phyloP scores from a whole-genome alignment of 202 grass and related monocot species.

The Brachypodium distachyon region DNA sequence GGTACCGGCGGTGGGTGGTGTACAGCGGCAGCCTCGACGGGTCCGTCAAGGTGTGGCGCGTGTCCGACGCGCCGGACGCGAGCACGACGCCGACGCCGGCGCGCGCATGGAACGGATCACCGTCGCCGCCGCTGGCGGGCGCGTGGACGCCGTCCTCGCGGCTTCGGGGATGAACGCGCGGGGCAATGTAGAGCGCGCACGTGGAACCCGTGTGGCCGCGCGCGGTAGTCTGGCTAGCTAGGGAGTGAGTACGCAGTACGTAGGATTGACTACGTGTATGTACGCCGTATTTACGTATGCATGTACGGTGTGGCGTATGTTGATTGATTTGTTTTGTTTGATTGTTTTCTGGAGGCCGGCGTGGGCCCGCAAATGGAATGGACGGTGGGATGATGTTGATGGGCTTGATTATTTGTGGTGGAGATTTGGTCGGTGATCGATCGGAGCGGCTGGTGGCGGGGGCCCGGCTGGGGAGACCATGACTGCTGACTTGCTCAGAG shows the following conservation, averaged over 20 bases:
- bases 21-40: conserved; percentile 89
- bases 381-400: neutral
- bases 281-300: neutral
- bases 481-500: no score
- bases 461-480: neutral
- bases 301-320: neutral
- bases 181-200: conserved; percentile 4
- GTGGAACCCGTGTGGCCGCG: neutral
- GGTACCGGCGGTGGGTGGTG: conserved; percentile 38
- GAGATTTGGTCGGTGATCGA: conserved; percentile 7
- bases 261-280: neutral
- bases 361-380: no score
- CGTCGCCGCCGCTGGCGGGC: conserved; percentile 23
- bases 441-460: neutral
- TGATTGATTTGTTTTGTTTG: neutral
- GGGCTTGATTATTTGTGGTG: neutral
- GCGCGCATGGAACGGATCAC: neutral
- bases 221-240: neutral
- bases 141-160: conserved; percentile 4
- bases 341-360: neutral
- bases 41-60: conserved; percentile 81
- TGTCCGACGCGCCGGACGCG: conserved; percentile 12
- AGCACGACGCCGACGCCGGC: neutral
- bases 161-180: neutral
- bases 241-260: no score